Evolutionary conservation across 1,139 yeast genomes (phyloP).

Genomic region (Pichia sp.): DNA sequence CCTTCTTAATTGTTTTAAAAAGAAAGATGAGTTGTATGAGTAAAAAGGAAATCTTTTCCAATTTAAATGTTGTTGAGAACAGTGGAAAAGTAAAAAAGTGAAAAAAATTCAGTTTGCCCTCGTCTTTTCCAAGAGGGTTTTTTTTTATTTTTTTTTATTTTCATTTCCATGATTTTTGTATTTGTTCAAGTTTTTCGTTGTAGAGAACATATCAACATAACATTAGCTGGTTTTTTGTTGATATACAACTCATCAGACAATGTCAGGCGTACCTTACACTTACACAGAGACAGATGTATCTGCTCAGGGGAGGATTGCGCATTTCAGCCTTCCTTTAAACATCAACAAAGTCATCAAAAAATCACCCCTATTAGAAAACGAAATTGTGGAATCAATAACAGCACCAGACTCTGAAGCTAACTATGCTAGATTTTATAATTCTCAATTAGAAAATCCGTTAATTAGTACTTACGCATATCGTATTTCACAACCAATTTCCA

Average conservation of each 20-base stretch:
- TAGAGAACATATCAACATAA: too few relatives aligned
- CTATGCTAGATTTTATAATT: slow-evolving; percentile 5
- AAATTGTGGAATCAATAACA: not conserved
- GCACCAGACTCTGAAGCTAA: slow-evolving; percentile 3
- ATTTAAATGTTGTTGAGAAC: not conserved
- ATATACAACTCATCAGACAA: not conserved
- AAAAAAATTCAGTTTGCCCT: not conserved
- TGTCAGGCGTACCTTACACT: slow-evolving; percentile 1
- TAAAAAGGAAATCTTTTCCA: not conserved
- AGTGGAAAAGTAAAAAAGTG: not conserved
- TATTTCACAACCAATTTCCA: not conserved
- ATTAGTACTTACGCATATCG: not conserved
- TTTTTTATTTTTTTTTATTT: not conserved
- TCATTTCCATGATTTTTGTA: not conserved
- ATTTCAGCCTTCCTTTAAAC: slow-evolving; percentile 14
- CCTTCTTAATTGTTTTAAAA: too few relatives aligned
- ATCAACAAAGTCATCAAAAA: slow-evolving; percentile 17
- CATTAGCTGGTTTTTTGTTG: too few relatives aligned
- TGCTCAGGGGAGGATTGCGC: not conserved
- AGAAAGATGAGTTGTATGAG: not conserved
- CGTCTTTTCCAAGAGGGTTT: not conserved
- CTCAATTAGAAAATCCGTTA: not conserved
- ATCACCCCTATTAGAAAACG: slow-evolving; percentile 1
- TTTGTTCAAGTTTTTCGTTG: not conserved
- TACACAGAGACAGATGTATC: slow-evolving; percentile 18